Evolutionary conservation across 768 basidiomycete genomes (phyloP).

Genomic region (Russula sp.): DNA sequence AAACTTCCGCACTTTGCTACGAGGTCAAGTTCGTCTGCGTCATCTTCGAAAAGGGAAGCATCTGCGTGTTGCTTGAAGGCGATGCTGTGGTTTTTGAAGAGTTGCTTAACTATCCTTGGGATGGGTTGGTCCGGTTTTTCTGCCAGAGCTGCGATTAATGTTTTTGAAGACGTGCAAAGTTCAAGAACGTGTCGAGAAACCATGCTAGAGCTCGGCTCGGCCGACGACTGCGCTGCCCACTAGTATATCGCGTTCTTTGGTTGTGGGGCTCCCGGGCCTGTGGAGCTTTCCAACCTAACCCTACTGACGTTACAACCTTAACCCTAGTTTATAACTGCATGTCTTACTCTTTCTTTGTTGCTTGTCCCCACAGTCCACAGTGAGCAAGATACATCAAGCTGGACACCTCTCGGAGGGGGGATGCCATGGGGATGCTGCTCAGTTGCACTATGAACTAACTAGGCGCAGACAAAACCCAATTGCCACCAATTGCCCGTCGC

Average conservation of each 20-base stretch:
- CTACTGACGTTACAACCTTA: conserved; percentile 6
- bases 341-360: too few relatives aligned
- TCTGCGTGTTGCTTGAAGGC: not conserved
- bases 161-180: conserved; percentile 17
- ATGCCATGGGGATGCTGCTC: not conserved
- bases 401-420: not conserved
- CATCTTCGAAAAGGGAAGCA: not conserved
- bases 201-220: not conserved
- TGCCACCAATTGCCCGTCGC: too few relatives aligned
- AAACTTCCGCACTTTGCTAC: conserved; percentile 49
- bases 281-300: not conserved
- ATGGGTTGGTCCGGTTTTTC: conserved; percentile 4
- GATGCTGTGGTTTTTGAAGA: conserved; percentile 3
- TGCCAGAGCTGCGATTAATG: conserved; percentile 12
- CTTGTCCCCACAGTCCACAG: too few relatives aligned
- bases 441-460: not conserved
- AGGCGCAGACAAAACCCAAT: not conserved
- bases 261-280: too few relatives aligned
- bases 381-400: not conserved
- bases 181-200: conserved; percentile 13
- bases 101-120: conserved; percentile 6
- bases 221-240: not conserved
- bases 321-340: not conserved
- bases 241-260: too few relatives aligned
- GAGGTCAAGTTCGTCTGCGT: conserved; percentile 36